phyloP scores from a whole-genome alignment of 805 yeast species.

The Starmerella cellae region DNA sequence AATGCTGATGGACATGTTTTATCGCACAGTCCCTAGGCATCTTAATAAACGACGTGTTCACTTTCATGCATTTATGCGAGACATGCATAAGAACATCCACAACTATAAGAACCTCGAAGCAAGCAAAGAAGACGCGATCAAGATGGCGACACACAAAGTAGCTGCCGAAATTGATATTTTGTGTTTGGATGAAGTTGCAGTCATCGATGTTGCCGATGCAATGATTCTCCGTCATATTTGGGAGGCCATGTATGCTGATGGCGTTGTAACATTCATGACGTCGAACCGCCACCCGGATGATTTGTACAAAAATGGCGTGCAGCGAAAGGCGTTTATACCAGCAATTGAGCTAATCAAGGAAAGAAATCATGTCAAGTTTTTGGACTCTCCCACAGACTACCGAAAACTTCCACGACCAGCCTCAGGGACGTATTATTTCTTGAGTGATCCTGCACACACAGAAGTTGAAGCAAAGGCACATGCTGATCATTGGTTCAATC shows the following conservation, averaged over 20 bases:
- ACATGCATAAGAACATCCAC: conserved; percentile 76
- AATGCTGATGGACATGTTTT: conserved; percentile 93
- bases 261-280: conserved; percentile 81
- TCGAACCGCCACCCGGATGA: conserved; percentile 93
- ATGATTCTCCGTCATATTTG: conserved; percentile 81
- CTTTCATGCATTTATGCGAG: conserved; percentile 96
- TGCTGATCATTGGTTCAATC: conserved; percentile 64
- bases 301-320: conserved; percentile 84
- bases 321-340: conserved; percentile 81
- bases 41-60: conserved; percentile 72
- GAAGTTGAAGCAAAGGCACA: conserved; percentile 41
- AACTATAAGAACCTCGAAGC: conserved; percentile 54
- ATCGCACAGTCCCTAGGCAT: conserved; percentile 65
- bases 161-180: conserved; percentile 62
- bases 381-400: conserved; percentile 89
- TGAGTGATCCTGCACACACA: conserved; percentile 43
- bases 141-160: conserved; percentile 61
- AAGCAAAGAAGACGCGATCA: conserved; percentile 71
- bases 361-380: conserved; percentile 59
- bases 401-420: conserved; percentile 76
- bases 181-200: conserved; percentile 96
- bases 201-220: conserved; percentile 97
- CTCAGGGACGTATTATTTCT: conserved; percentile 34
- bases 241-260: conserved; percentile 47
- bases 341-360: conserved; percentile 69